These are phyloP conservation scores for Ganoderma leucocontextum DNA, from an alignment of 1,284 basidiomycete genomes.

Conservation along the genomic window DNA sequence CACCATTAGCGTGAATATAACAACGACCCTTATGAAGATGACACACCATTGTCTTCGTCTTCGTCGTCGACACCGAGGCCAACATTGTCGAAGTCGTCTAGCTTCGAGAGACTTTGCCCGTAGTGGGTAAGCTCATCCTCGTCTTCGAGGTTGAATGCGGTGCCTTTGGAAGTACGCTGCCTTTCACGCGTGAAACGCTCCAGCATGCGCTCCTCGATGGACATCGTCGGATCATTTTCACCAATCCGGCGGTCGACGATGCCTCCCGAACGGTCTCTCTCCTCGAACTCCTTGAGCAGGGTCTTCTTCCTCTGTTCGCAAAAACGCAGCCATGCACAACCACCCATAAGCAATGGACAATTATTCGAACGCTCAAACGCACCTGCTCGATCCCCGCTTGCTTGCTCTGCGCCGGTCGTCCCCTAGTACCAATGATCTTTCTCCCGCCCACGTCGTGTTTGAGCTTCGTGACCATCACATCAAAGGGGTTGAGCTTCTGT, in stretches of 20 bases:
- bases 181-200: slow-evolving; percentile 95
- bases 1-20: neutral
- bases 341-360: neutral
- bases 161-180: slow-evolving; percentile 80
- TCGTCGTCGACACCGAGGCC: slow-evolving; percentile 80
- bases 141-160: slow-evolving; percentile 91
- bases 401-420: slow-evolving; percentile 87
- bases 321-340: neutral
- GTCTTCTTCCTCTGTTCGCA: slow-evolving; percentile 79
- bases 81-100: slow-evolving; percentile 89
- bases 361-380: slow-evolving; percentile 37
- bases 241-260: slow-evolving; percentile 96
- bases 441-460: slow-evolving; percentile 94
- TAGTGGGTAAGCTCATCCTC: slow-evolving; percentile 95
- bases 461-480: slow-evolving; percentile 88
- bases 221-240: slow-evolving; percentile 92
- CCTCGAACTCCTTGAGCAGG: slow-evolving; percentile 87
- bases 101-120: slow-evolving; percentile 84
- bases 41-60: slow-evolving; percentile 58
- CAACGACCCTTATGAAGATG: neutral
- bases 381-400: slow-evolving; percentile 93
- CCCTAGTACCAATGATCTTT: slow-evolving; percentile 85
- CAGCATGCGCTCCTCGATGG: slow-evolving; percentile 95
- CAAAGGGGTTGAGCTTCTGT: slow-evolving; percentile 91
- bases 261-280: slow-evolving; percentile 82